phyloP scores from a whole-genome alignment of 371 early-diverging fungal species.

The Chytridium lagenaria region DNA sequence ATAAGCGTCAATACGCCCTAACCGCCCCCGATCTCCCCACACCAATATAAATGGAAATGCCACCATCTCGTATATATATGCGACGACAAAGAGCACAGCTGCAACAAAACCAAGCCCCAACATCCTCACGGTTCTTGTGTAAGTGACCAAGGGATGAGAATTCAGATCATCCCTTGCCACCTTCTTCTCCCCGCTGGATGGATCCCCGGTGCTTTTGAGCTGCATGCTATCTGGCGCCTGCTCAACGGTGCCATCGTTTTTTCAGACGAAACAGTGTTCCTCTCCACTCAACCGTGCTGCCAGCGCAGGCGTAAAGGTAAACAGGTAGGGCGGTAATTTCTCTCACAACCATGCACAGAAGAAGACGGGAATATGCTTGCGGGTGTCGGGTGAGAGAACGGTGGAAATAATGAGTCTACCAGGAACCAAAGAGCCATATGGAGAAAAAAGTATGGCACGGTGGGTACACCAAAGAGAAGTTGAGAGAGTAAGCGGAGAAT shows the following conservation, averaged over 20 bases:
- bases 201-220: no score
- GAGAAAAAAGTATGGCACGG: conserved; percentile 60
- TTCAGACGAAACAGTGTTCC: conserved; percentile 54
- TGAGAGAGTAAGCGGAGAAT: conserved; percentile 70
- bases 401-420: conserved; percentile 34
- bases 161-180: neutral
- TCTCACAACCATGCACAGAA: conserved; percentile 77
- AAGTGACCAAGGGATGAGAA: conserved; percentile 13
- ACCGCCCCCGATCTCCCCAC: neutral
- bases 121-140: conserved; percentile 8
- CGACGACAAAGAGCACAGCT: neutral
- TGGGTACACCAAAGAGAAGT: conserved; percentile 54
- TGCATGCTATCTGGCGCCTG: conserved; percentile 7
- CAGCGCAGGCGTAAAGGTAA: conserved; percentile 78
- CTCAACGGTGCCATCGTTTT: conserved; percentile 49
- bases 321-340: conserved; percentile 85
- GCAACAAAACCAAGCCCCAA: neutral
- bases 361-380: conserved; percentile 28
- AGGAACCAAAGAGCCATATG: conserved; percentile 81
- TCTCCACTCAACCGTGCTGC: conserved; percentile 87
- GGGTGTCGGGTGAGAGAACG: conserved; percentile 30
- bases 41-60: neutral
- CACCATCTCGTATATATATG: conserved; percentile 3
- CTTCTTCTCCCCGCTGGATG: neutral
- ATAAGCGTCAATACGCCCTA: neutral